A percentile compares a stretch with the other conserved stretches of the same genome.
Conservation (phyloP, 2,329 filamentous ascomycete species). For the Annulohypoxylon truncatum region DNA sequence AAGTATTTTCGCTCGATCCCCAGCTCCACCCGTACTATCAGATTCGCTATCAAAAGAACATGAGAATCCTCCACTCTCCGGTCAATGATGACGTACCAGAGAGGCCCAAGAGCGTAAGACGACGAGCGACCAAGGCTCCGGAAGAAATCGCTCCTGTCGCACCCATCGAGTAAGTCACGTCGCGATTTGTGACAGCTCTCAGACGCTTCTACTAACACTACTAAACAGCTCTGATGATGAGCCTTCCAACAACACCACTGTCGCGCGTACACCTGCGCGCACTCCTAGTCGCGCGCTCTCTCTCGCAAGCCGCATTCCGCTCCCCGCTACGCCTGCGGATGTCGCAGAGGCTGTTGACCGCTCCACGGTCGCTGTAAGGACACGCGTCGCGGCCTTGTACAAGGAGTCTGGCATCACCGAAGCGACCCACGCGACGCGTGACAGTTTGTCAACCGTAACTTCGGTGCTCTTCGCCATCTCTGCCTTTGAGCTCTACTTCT, state of each 20-base stretch:
- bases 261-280: slow-evolving; percentile 53
- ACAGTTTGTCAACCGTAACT: slow-evolving; percentile 76
- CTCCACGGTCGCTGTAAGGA: slow-evolving; percentile 73
- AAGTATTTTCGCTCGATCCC: slow-evolving; percentile 71
- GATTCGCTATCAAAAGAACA: slow-evolving; percentile 67
- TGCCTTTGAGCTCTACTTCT: slow-evolving; percentile 74
- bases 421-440: slow-evolving; percentile 72
- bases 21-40: slow-evolving; percentile 81
- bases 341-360: slow-evolving; percentile 82
- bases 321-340: slow-evolving; percentile 83
- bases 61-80: slow-evolving; percentile 68
- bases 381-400: slow-evolving; percentile 72
- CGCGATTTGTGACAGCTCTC: slow-evolving; percentile 69
- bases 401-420: slow-evolving; percentile 75
- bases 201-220: slow-evolving; percentile 66
- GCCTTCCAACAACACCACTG: slow-evolving; percentile 53
- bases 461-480: slow-evolving; percentile 77
- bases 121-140: slow-evolving; percentile 55
- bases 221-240: slow-evolving; percentile 52
- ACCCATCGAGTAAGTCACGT: slow-evolving; percentile 73
- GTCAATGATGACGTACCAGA: slow-evolving; percentile 45
- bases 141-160: slow-evolving; percentile 71
- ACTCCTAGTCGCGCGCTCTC: slow-evolving; percentile 63
- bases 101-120: slow-evolving; percentile 44
- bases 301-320: slow-evolving; percentile 71